These are phyloP conservation scores for Neovahlkampfia damariscottae DNA, from an alignment of 78 protist species.

Conservation along the genomic window DNA sequence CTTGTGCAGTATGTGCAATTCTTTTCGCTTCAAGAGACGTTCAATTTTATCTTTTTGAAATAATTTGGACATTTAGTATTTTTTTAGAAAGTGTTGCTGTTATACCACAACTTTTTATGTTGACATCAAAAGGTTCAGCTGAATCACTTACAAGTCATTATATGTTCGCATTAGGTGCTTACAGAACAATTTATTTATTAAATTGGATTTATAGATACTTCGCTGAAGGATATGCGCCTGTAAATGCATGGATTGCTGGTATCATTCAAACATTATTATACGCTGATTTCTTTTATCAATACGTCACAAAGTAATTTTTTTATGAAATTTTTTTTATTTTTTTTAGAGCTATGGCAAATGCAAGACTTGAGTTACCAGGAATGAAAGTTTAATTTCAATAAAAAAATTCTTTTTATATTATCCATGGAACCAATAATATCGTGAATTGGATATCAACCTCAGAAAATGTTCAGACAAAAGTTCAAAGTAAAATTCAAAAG, in stretches of 20 bases:
- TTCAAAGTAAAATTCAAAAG: too few relatives aligned
- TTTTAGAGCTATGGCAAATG: too few relatives aligned
- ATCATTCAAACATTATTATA: conserved; percentile 73
- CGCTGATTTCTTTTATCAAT: conserved; percentile 88
- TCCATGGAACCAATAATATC: too few relatives aligned
- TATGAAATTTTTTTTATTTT: too few relatives aligned
- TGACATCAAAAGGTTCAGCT: conserved; percentile 53
- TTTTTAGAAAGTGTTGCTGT: conserved; percentile 92
- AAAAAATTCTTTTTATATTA: too few relatives aligned
- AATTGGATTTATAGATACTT: conserved; percentile 87
- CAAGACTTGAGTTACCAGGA: too few relatives aligned
- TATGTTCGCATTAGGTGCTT: conserved; percentile 61
- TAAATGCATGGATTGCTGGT: conserved; percentile 67
- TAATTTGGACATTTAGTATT: conserved; percentile 86
- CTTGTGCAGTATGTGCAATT: conserved; percentile 45
- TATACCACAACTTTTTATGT: conserved; percentile 85
- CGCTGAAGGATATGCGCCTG: conserved; percentile 23
- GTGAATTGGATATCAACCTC: too few relatives aligned
- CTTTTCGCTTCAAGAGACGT: too few relatives aligned
- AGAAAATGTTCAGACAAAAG: too few relatives aligned
- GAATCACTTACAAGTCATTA: conserved; percentile 69
- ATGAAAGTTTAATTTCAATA: too few relatives aligned
- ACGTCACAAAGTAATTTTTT: too few relatives aligned
- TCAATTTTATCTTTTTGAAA: conserved; percentile 31
- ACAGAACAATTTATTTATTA: conserved; percentile 82